phyloP scores from a whole-genome alignment of 2,329 filamentous ascomycete genomes.

The Fusarium foetens region DNA sequence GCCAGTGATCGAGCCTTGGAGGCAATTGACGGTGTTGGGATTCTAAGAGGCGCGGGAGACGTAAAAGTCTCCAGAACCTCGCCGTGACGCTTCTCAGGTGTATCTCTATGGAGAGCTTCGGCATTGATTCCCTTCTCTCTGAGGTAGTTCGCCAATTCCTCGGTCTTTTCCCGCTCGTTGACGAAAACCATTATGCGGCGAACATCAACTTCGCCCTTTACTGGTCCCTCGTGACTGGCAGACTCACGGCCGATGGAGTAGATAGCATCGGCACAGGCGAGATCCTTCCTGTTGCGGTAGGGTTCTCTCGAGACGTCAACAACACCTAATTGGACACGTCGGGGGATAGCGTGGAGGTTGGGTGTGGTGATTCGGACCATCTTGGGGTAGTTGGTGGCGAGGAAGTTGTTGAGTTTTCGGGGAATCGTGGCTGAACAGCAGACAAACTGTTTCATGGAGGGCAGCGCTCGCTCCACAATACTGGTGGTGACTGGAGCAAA shows the following conservation, averaged over 20 bases:
- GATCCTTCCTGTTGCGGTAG: constrained; percentile 89
- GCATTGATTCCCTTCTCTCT: constrained; percentile 88
- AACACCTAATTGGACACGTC: constrained; percentile 92
- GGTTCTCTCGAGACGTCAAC: constrained; percentile 93
- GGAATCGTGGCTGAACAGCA: constrained; percentile 98
- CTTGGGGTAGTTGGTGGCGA: constrained; percentile 83
- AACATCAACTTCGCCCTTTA: constrained; percentile 69
- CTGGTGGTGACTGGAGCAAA: constrained; percentile 85
- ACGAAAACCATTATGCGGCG: constrained; percentile 96
- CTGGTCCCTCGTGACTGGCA: constrained; percentile 64
- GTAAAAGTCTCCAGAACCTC: constrained; percentile 84
- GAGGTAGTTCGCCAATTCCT: constrained; percentile 83
- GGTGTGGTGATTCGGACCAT: constrained; percentile 91
- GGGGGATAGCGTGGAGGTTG: constrained; percentile 94
- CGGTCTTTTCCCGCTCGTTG: constrained; percentile 91
- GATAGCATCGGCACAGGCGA: constrained; percentile 94
- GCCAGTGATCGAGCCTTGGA: constrained; percentile 64
- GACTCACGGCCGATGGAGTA: constrained; percentile 90
- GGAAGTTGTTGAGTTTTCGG: constrained; percentile 83
- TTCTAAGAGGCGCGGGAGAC: constrained; percentile 54
- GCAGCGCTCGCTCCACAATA: constrained; percentile 83
- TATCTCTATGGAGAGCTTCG: constrained; percentile 85
- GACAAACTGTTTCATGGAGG: constrained; percentile 85
- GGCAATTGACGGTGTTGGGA: constrained; percentile 44
- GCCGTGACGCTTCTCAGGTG: constrained; percentile 77